phyloP scores from a whole-genome alignment of 2,329 filamentous ascomycete species.

The Colletotrichum higginsianum region DNA sequence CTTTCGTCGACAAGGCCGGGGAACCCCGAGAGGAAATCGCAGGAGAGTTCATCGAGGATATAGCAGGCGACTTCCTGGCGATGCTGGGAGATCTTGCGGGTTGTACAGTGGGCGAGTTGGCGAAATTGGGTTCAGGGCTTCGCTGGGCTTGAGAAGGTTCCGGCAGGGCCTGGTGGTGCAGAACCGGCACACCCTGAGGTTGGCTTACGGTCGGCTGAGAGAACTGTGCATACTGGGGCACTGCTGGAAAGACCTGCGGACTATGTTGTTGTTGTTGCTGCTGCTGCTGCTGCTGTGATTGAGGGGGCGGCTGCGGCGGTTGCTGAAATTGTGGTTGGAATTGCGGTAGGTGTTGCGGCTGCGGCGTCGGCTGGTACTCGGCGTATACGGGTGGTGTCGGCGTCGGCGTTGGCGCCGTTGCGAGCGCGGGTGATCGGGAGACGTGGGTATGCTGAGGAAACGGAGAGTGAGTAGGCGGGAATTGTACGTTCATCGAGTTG shows the following conservation, averaged over 20 bases:
- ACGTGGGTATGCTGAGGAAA: conserved; percentile 29
- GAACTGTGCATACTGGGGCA: conserved; percentile 38
- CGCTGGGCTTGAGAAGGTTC: conserved; percentile 44
- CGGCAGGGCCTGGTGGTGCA: conserved; percentile 29
- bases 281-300: conserved; percentile 8
- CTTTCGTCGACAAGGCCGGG: conserved; percentile 57
- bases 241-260: conserved; percentile 24
- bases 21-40: conserved; percentile 50
- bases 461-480: conserved; percentile 32
- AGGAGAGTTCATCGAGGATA: conserved; percentile 44
- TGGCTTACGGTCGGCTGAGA: conserved; percentile 40
- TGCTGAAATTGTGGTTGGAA: conserved; percentile 38
- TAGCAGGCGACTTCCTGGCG: conserved; percentile 55
- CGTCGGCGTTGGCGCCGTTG: conserved; percentile 26
- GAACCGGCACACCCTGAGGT: conserved; percentile 27
- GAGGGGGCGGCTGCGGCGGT: conserved; percentile 34
- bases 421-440: conserved; percentile 31
- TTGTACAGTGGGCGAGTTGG: conserved; percentile 59
- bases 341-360: conserved; percentile 40
- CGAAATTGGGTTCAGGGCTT: conserved; percentile 57
- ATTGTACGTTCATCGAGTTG: conserved; percentile 32
- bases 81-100: conserved; percentile 54
- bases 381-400: conserved; percentile 11
- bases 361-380: conserved; percentile 37
- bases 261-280: conserved; percentile 21